phyloP scores from a whole-genome alignment of 495 filamentous ascomycete species.

The Penicillium goetzii region DNA sequence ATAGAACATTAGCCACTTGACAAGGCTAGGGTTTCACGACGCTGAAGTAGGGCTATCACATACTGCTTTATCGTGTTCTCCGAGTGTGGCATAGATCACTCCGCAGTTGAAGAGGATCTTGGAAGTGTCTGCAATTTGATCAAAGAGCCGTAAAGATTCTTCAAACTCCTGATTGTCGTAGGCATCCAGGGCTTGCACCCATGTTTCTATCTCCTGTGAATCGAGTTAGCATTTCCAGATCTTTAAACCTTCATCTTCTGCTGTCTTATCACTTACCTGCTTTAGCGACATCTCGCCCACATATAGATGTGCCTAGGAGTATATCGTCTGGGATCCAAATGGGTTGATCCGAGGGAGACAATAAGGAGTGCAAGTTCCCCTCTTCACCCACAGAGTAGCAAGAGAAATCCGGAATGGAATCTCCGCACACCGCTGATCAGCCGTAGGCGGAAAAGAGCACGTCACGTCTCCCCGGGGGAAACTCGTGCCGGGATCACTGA shows the following conservation, averaged over 20 bases:
- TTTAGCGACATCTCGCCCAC: slow-evolving; percentile 43
- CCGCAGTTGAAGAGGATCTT: slow-evolving; percentile 99
- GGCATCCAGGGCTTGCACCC: slow-evolving; percentile 86
- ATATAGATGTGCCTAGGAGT: neutral
- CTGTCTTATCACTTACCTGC: slow-evolving; percentile 34
- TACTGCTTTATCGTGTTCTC: slow-evolving; percentile 94
- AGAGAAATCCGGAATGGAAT: slow-evolving; percentile 7
- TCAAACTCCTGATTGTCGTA: slow-evolving; percentile 99
- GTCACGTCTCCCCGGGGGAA: slow-evolving; percentile 10
- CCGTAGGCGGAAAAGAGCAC: slow-evolving; percentile 4
- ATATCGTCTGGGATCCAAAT: slow-evolving; percentile 2
- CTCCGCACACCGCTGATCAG: slow-evolving; percentile 20
- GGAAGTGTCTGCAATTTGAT: slow-evolving; percentile 88
- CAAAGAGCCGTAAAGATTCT: slow-evolving; percentile 78
- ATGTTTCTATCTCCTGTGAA: slow-evolving; percentile 94
- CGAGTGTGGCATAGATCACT: slow-evolving; percentile 97
- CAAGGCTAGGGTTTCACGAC: too few species aligned
- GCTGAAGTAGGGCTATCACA: slow-evolving; percentile 41
- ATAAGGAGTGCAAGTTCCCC: neutral
- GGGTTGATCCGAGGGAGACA: slow-evolving; percentile 2
- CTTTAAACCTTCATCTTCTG: neutral
- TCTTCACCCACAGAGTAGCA: neutral
- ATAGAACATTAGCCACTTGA: slow-evolving; percentile 9
- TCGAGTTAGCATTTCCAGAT: slow-evolving; percentile 22
- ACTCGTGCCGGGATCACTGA: slow-evolving; percentile 3